phyloP scores from a whole-genome alignment of 2,329 filamentous ascomycete species.

The Neospermospora avenae region DNA sequence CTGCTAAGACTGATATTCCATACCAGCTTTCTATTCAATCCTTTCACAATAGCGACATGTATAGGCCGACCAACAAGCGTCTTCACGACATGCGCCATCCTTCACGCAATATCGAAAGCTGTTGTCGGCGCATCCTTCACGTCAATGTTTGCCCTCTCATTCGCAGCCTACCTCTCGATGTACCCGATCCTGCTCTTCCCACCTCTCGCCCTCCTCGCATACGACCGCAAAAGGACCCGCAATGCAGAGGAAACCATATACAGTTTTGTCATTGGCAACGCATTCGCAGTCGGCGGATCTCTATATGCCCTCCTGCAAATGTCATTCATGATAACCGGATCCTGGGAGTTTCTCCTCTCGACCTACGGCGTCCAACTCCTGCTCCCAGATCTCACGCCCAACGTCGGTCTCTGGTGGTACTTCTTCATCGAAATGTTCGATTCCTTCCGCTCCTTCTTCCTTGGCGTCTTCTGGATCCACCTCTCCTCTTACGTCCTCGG shows the following conservation, averaged over 20 bases:
- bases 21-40: slow-evolving; percentile 83
- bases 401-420: slow-evolving; percentile 98
- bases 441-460: slow-evolving; percentile 93
- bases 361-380: slow-evolving; percentile 93
- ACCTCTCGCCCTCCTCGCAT: slow-evolving; percentile 76
- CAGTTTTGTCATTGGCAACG: slow-evolving; percentile 53
- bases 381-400: slow-evolving; percentile 88
- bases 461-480: slow-evolving; percentile 97
- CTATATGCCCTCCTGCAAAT: slow-evolving; percentile 63
- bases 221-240: slow-evolving; percentile 52
- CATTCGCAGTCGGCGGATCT: slow-evolving; percentile 50
- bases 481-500: slow-evolving; percentile 86
- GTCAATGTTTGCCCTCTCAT: slow-evolving; percentile 78
- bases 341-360: slow-evolving; percentile 82
- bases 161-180: slow-evolving; percentile 88
- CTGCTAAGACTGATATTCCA: not conserved
- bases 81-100: slow-evolving; percentile 84
- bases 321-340: slow-evolving; percentile 72
- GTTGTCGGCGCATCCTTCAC: slow-evolving; percentile 69
- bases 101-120: slow-evolving; percentile 79
- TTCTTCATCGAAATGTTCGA: slow-evolving; percentile 99
- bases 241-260: slow-evolving; percentile 37
- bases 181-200: slow-evolving; percentile 86
- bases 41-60: slow-evolving; percentile 88
- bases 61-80: slow-evolving; percentile 84